Evolutionary conservation across 164 flowering plant species (phyloP), one percentile per base, ranked within the genome.

Genomic region (Paratinospora sagittata): DNA sequence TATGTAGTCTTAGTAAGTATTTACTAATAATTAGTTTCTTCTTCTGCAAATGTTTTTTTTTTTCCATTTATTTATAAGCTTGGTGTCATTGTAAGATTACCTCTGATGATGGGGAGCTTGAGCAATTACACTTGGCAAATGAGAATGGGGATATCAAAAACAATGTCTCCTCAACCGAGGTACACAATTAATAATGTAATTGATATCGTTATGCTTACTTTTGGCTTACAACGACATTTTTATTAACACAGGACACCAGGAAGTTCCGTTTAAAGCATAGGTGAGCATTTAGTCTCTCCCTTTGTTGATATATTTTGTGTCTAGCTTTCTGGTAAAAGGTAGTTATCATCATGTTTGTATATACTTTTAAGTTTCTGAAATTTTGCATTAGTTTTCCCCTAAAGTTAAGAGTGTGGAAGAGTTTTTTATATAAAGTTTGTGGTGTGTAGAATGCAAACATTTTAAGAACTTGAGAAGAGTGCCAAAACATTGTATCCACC

Each of bases 21-120:
- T n/a, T n/a, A n/a, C n/a, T n/a, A n/a, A n/a, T 62, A 33, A n/a
- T n/a, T 27, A 8, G 24, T 17, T 63, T 70, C 14, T 52, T 75
- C 45, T 61, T 2, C 17, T 71, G 19, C 68, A 8, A 21, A 23
- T 67, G 45, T 36, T 65, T 65, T 12, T 23, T 14, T 13, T 45
- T 62, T 0, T 47, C 71, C 60, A 9, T 49, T 11, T 52, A 39
- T 39, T 71, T 41, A 12, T 63, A 30, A 14, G 41, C 23, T 12
- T 69, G 58, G 3, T 69, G 49, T 26, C 33, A 26, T 74, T 80
- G 65, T 70, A 77, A 87, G 88, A 66, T 85, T 2, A 43, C 75
- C 8, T 81, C 72, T 76, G 87, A 81, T 30, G 79, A 70, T 78
- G 83, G 86, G 61, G 85, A 80, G 14, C 75, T 80, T 76, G 85